phyloP scores from a whole-genome alignment of 176 grass and related monocot species.

The Oryza rufipogon region DNA sequence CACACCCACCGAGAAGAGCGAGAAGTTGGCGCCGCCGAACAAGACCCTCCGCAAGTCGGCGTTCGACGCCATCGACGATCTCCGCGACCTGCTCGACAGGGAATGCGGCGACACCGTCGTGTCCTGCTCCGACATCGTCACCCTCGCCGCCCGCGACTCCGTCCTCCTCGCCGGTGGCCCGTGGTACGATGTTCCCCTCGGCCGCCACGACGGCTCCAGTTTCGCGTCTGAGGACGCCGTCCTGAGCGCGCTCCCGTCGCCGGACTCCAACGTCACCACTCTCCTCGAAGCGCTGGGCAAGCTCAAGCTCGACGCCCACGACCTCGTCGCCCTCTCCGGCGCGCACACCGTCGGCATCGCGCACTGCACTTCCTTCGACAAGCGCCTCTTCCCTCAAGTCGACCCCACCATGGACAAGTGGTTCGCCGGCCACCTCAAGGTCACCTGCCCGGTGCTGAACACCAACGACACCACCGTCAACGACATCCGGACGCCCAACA shows the following conservation, averaged over 20 bases:
- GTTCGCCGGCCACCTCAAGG: constrained; percentile 48
- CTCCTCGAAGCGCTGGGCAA: constrained; percentile 17
- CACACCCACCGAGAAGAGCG: no score
- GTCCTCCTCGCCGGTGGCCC: no score
- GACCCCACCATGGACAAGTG: constrained; percentile 29
- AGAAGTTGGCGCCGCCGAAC: no score
- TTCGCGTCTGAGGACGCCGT: not conserved
- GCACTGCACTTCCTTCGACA: constrained; percentile 50
- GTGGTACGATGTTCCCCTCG: no score
- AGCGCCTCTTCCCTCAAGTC: constrained; percentile 30
- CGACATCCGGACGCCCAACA: constrained; percentile 39
- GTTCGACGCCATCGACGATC: no score
- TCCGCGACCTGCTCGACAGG: no score
- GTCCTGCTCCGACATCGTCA: no score
- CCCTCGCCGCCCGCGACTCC: no score
- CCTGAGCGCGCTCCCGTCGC: not conserved
- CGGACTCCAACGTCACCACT: not conserved
- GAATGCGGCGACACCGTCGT: no score
- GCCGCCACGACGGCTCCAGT: no score
- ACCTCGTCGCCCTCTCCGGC: constrained; percentile 49
- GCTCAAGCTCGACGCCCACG: constrained; percentile 42
- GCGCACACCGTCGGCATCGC: constrained; percentile 64
- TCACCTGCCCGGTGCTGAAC: constrained; percentile 28
- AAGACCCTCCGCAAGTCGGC: no score
- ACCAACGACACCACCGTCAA: constrained; percentile 41